Evolutionary conservation across 2,329 filamentous ascomycete species (phyloP).

Genomic region (Stromatinia cepivora): DNA sequence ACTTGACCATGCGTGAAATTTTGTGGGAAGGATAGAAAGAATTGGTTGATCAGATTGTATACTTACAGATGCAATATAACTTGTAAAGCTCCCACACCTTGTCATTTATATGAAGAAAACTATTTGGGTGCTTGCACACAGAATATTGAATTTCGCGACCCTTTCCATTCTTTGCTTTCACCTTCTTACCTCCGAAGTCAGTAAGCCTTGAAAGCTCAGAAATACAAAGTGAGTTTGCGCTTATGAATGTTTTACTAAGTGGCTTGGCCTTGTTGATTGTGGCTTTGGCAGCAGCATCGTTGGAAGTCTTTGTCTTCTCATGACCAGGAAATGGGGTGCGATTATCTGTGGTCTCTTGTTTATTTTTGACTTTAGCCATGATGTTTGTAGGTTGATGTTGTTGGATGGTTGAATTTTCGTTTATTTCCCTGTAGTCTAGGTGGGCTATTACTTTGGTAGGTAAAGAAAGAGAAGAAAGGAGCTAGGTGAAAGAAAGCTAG

Average conservation of each 20-base stretch:
- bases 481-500: neutral
- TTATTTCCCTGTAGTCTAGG: neutral
- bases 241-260: too few species aligned
- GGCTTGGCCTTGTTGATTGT: neutral
- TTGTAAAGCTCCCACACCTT: too few species aligned
- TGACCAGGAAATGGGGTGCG: neutral
- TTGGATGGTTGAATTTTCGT: neutral
- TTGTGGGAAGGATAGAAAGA: too few species aligned
- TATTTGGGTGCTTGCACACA: too few species aligned
- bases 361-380: neutral
- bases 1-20: too few species aligned
- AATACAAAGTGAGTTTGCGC: neutral
- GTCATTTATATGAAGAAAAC: too few species aligned
- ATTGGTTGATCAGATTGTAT: too few species aligned
- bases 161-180: too few species aligned
- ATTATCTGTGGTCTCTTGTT: neutral
- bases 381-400: neutral
- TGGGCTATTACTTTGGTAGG: neutral
- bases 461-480: neutral
- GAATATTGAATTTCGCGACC: too few species aligned
- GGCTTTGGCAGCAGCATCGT: neutral
- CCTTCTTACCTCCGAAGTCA: too few species aligned
- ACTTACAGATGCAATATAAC: too few species aligned
- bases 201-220: too few species aligned
- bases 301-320: neutral